phyloP scores from a whole-genome alignment of 176 grass and related monocot species.

The Sorghum bicolor region Sorghum_bicolor_NCBIv3 NC_012878.2:56020501-56021000 shows the following conservation, averaged over 20 bases:
- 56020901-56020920: constrained; percentile 22
- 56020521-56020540: neutral
- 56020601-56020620: neutral
- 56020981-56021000: constrained; percentile 31
- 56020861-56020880: neutral
- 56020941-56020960: constrained; percentile 42
- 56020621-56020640: neutral
- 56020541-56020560: neutral
- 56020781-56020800: neutral
- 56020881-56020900: neutral
- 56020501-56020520: neutral
- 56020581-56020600: neutral
- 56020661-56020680: neutral
- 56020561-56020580: neutral
- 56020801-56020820: neutral
- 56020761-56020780: neutral
- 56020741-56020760: neutral
- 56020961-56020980: constrained; percentile 62
- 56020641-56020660: neutral
- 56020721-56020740: neutral
- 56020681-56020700: neutral
- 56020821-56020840: neutral
- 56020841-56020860: neutral
- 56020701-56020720: neutral
- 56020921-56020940: neutral